Percentiles rank a stretch among this genome's conserved stretches.
Evolutionary conservation across 192 early-diverging fungal species (phyloP).

Genomic region (Podila verticillata): DNA sequence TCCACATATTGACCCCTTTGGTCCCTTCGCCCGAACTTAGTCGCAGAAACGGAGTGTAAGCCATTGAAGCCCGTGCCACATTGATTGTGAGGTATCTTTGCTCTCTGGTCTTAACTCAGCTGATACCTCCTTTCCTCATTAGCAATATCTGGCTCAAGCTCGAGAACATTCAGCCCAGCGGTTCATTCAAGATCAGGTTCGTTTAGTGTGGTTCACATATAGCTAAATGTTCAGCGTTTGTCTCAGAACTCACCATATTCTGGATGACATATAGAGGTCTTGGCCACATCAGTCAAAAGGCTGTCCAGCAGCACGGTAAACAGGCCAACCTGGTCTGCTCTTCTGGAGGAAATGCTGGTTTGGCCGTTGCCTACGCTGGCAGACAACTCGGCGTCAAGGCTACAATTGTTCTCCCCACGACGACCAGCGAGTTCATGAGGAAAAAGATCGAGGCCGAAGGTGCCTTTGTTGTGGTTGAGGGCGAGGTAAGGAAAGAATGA

Average conservation of each 20-base stretch:
- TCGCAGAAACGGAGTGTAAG: constrained; percentile 34
- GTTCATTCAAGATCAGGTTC: constrained; percentile 80
- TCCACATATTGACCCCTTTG: constrained; percentile 60
- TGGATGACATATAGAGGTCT: constrained; percentile 62
- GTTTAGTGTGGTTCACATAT: too few relatives aligned
- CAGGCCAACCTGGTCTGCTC: constrained; percentile 64
- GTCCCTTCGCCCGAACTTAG: constrained; percentile 59
- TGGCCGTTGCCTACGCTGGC: constrained; percentile 74
- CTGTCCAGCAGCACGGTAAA: constrained; percentile 54
- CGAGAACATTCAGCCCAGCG: constrained; percentile 79
- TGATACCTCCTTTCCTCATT: neutral
- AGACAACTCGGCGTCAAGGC: constrained; percentile 66
- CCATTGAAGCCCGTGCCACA: constrained; percentile 15
- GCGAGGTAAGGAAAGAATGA: constrained; percentile 51
- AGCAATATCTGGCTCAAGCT: constrained; percentile 81
- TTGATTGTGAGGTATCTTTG: neutral
- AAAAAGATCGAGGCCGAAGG: constrained; percentile 71
- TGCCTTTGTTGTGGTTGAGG: constrained; percentile 58
- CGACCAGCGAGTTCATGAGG: constrained; percentile 55
- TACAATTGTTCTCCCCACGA: constrained; percentile 66
- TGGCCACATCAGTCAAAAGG: constrained; percentile 66
- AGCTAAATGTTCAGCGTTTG: too few relatives aligned
- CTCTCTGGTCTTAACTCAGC: neutral
- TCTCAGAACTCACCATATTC: neutral
- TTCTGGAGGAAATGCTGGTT: constrained; percentile 71